Evolutionary conservation across 1,139 yeast species (phyloP).

Genomic region (Meyerozyma athensensis): DNA sequence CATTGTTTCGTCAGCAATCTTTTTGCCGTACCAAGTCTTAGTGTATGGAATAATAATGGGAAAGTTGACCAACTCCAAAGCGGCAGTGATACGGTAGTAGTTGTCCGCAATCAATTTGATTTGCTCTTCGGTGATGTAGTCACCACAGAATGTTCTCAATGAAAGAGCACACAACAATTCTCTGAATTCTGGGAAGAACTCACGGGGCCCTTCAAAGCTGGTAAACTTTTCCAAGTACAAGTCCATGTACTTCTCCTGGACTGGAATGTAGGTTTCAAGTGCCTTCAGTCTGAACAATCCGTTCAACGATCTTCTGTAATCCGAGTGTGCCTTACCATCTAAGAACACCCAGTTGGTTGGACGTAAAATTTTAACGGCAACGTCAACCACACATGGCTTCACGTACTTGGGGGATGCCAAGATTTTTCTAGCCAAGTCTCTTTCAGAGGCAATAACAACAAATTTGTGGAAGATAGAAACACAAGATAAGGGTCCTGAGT

Average conservation of each 20-base stretch:
- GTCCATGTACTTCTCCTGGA: constrained; percentile 80
- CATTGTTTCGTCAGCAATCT: constrained; percentile 92
- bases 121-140: constrained; percentile 87
- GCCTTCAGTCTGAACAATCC: constrained; percentile 86
- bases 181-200: constrained; percentile 89
- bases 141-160: constrained; percentile 91
- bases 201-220: constrained; percentile 54
- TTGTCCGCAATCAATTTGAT: constrained; percentile 84
- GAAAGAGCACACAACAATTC: constrained; percentile 94
- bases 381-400: constrained; percentile 97
- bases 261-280: constrained; percentile 75
- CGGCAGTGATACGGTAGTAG: constrained; percentile 87
- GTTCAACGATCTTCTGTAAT: constrained; percentile 85
- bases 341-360: constrained; percentile 97
- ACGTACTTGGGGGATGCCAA: constrained; percentile 81
- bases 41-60: constrained; percentile 94
- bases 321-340: constrained; percentile 93
- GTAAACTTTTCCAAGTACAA: constrained; percentile 66
- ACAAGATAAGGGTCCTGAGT: constrained; percentile 88
- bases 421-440: constrained; percentile 88
- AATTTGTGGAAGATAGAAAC: constrained; percentile 97
- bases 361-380: constrained; percentile 85
- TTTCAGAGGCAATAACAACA: constrained; percentile 87
- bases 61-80: constrained; percentile 93
- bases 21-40: constrained; percentile 96